These are phyloP conservation scores for Verticillium alfalfae DNA, from an alignment of 2,329 filamentous ascomycete species.

Conservation along the genomic window DNA sequence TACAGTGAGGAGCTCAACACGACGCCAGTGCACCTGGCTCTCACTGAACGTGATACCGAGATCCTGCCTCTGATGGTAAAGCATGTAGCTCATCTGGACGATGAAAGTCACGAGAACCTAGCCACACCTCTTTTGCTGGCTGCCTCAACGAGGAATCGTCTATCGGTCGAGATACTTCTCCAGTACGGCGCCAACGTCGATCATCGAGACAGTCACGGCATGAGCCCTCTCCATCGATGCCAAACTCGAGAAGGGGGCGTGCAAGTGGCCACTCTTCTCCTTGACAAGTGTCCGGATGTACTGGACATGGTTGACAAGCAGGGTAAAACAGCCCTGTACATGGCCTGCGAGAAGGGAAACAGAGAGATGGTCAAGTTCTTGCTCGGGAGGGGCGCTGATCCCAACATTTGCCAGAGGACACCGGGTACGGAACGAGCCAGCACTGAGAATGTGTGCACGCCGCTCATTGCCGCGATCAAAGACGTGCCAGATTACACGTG, in stretches of 20 bases:
- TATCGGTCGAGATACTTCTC: constrained; percentile 19
- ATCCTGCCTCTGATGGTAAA: constrained; percentile 18
- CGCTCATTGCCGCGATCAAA: constrained; percentile 19
- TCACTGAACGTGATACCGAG: constrained; percentile 14
- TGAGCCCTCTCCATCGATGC: constrained; percentile 19
- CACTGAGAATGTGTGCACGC: constrained; percentile 12
- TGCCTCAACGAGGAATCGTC: constrained; percentile 20
- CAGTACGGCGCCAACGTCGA: constrained; percentile 15
- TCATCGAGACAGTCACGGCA: constrained; percentile 16
- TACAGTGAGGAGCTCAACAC: constrained; percentile 12
- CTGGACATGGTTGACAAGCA: constrained; percentile 15
- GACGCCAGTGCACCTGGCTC: constrained; percentile 18
- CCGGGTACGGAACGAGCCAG: constrained; percentile 2
- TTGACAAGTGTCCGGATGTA: constrained; percentile 11
- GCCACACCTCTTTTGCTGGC: constrained; percentile 22
- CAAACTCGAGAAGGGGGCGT: constrained; percentile 16
- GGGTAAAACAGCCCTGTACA: constrained; percentile 21
- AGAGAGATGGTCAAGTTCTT: constrained; percentile 18
- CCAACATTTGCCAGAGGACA: constrained; percentile 15
- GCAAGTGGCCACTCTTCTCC: constrained; percentile 16
- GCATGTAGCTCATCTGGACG: constrained; percentile 14
- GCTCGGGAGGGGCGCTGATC: constrained; percentile 13
- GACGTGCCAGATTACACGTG: constrained; percentile 11
- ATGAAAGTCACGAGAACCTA: constrained; percentile 10
- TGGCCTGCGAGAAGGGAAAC: constrained; percentile 22